A percentile compares a stretch with the other conserved stretches of the same genome.
Conservation (phyloP, 2,329 filamentous ascomycete genomes). For the Trichoderma afroharzianum region DNA sequence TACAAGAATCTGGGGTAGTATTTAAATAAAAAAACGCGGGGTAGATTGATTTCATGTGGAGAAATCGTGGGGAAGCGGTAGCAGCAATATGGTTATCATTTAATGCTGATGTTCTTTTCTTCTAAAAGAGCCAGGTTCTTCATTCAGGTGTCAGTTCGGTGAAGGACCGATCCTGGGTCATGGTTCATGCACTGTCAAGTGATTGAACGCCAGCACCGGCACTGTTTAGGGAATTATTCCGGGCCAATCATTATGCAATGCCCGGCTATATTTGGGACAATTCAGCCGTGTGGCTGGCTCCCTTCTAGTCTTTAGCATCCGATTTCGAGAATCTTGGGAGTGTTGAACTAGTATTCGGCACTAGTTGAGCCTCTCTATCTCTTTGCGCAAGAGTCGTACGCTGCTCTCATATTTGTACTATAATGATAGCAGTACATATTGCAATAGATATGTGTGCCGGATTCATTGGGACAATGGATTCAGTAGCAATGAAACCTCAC, state of each 20-base stretch:
- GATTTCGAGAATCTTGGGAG: neutral
- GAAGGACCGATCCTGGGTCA: neutral
- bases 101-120: neutral
- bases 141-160: neutral
- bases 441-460: neutral
- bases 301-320: neutral
- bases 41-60: neutral
- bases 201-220: neutral
- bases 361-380: neutral
- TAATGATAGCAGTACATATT: neutral
- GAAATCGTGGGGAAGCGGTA: neutral
- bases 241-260: neutral
- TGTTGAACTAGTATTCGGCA: neutral
- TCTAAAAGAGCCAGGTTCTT: neutral
- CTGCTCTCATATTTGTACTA: neutral
- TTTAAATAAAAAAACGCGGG: conserved; percentile 10
- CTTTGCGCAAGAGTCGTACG: neutral
- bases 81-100: neutral
- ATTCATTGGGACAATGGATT: neutral
- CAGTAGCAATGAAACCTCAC: too few relatives aligned
- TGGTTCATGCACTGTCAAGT: neutral
- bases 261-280: neutral
- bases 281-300: neutral
- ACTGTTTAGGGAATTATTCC: neutral
- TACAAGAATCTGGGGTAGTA: neutral